Evolutionary conservation across 352 stramenopile species (phyloP), one percentile per base, ranked within the genome.

Genomic region (Pythium aquatile): DNA sequence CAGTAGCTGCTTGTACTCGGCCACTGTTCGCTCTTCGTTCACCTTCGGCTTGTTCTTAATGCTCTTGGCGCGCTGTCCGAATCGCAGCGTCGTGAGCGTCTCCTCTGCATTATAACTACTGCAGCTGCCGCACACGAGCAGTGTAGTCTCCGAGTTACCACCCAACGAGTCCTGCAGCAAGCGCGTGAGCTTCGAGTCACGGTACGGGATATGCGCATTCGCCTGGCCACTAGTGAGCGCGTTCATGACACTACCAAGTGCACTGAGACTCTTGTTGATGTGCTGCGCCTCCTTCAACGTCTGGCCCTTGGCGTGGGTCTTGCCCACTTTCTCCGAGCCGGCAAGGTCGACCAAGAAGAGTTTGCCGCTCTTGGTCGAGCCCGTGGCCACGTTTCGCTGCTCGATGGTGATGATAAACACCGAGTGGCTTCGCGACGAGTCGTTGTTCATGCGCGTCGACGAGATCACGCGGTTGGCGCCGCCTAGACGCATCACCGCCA

Each of bases 321-420:
- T 90, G 35, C 77, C 80, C 1, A 91, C 79, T 61, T 90, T 90
- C 58, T 94, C 85, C 0, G 83, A 93, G 5, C 85, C 83, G 5
- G 85, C 85, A 24, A 94, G 71, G 68, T 94, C 85, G 28, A 94
- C 85, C 9, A 93, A 63, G 37, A 96, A 96, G n/a, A 98, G 96
- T 77, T 99, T 99, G 51, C 86, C 89, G 46, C 70, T 85, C 48
- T 85, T 87, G 37, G 86, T 85, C 1, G 83, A 83, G 7, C 78
- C 77, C 7, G 80, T 90, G n/a, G 70, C 47, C 2, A 77, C 75
- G 37, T 90, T 84, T 30, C 74, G 70, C 61, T 93, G 93, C 74
- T 99, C 95, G 54, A 99, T 88, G 14, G 97, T 96, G 69, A 99
- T 97, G 64, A 92, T 98, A 59, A 99, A 99, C 24, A 99, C 93